phyloP scores from a whole-genome alignment of 805 yeast species.

The Zygoascus ofunaensis region DNA sequence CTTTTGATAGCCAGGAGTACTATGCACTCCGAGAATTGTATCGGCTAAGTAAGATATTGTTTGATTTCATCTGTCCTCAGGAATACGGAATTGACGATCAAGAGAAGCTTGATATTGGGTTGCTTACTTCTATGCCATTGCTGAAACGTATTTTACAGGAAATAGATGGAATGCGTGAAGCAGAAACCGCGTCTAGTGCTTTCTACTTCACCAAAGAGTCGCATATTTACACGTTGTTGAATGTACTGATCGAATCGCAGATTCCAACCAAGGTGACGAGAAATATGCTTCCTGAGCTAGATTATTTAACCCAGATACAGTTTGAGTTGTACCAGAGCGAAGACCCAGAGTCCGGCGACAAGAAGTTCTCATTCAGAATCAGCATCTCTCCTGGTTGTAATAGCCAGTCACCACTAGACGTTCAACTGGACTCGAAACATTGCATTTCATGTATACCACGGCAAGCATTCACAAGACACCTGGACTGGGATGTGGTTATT shows the following conservation, averaged over 20 bases:
- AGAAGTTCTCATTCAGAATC: conserved; percentile 81
- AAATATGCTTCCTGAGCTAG: conserved; percentile 93
- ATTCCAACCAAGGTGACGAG: conserved; percentile 92
- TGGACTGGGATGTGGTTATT: conserved; percentile 82
- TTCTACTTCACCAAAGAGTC: conserved; percentile 95
- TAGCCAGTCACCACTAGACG: conserved; percentile 94
- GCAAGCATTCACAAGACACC: conserved; percentile 79
- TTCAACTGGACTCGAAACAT: conserved; percentile 90
- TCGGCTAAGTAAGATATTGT: conserved; percentile 80
- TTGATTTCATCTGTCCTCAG: conserved; percentile 97
- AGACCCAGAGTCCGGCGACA: conserved; percentile 55
- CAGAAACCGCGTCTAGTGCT: conserved; percentile 74
- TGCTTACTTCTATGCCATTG: conserved; percentile 85
- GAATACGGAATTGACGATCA: conserved; percentile 95
- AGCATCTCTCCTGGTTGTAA: conserved; percentile 98
- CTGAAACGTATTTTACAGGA: conserved; percentile 81
- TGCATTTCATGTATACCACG: conserved; percentile 94
- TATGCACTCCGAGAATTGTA: conserved; percentile 80
- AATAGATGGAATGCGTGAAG: conserved; percentile 65
- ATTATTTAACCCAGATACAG: conserved; percentile 86
- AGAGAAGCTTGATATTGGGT: conserved; percentile 92
- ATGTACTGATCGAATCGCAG: conserved; percentile 83
- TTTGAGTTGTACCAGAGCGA: conserved; percentile 82
- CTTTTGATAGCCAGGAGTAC: conserved; percentile 73
- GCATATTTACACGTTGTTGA: conserved; percentile 87